These are phyloP conservation scores for Malassezia equina DNA, from an alignment of 1,284 basidiomycete genomes.

Conservation along the genomic window DNA sequence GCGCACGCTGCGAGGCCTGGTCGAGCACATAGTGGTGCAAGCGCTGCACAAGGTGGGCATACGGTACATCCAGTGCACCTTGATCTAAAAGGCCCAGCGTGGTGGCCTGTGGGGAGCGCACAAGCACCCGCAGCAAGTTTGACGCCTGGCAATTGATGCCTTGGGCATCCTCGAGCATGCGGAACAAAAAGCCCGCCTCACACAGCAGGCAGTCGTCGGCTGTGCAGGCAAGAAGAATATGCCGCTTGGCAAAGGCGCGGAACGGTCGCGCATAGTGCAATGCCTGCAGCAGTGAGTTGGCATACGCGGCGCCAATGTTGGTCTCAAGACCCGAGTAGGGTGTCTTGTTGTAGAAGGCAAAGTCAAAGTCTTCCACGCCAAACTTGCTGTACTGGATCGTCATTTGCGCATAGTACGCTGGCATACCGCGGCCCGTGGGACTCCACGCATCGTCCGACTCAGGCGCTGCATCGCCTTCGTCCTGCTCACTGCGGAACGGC, in stretches of 20 bases:
- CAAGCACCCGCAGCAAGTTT: slow-evolving; percentile 90
- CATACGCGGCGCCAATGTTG: slow-evolving; percentile 93
- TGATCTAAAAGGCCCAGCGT: slow-evolving; percentile 83
- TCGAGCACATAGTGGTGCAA: slow-evolving; percentile 91
- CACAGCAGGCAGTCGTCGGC: slow-evolving; percentile 86
- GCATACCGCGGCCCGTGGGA: slow-evolving; percentile 51
- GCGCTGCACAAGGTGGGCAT: slow-evolving; percentile 78
- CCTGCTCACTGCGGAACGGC: slow-evolving; percentile 57
- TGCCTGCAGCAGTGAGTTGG: slow-evolving; percentile 80
- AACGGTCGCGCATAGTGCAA: slow-evolving; percentile 75
- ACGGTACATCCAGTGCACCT: slow-evolving; percentile 60
- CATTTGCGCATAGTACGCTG: slow-evolving; percentile 75
- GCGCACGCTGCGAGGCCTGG: slow-evolving; percentile 26
- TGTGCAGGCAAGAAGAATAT: slow-evolving; percentile 67
- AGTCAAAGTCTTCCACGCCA: slow-evolving; percentile 98
- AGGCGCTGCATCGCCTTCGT: slow-evolving; percentile 17
- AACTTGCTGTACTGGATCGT: slow-evolving; percentile 98
- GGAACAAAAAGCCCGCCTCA: slow-evolving; percentile 85
- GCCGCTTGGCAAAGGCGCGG: slow-evolving; percentile 72
- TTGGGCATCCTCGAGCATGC: slow-evolving; percentile 88
- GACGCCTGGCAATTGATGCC: slow-evolving; percentile 92
- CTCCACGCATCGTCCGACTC: slow-evolving; percentile 15
- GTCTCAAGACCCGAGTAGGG: slow-evolving; percentile 85
- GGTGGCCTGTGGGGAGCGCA: slow-evolving; percentile 62
- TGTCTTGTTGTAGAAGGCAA: slow-evolving; percentile 59